These are phyloP conservation scores for Rhododendron kiyosumense DNA, from an alignment of 148 eudicot genomes.

Conservation along the genomic window DNA sequence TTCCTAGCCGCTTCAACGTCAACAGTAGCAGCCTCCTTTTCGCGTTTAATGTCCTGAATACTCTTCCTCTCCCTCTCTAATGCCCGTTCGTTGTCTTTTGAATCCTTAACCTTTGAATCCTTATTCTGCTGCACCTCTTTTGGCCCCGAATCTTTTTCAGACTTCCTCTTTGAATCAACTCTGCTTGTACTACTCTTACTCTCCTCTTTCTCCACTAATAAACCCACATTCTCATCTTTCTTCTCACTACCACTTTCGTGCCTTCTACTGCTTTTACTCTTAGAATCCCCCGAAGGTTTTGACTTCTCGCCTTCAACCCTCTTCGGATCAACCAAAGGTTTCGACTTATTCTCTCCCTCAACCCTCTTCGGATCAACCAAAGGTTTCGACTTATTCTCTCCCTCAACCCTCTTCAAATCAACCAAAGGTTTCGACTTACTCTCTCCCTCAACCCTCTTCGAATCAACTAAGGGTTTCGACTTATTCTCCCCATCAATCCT, in stretches of 20 bases:
- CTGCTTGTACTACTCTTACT: slow-evolving; percentile 45
- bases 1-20: slow-evolving; percentile 18
- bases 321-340: neutral
- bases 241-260: slow-evolving; percentile 36
- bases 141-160: slow-evolving; percentile 46
- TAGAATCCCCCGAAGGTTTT: slow-evolving; percentile 42
- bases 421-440: slow-evolving; percentile 22
- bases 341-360: no score
- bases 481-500: slow-evolving; percentile 19
- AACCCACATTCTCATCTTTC: slow-evolving; percentile 32
- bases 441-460: slow-evolving; percentile 32
- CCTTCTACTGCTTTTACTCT: slow-evolving; percentile 56
- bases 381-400: slow-evolving; percentile 21
- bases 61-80: slow-evolving; percentile 52
- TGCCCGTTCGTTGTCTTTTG: slow-evolving; percentile 54
- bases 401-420: slow-evolving; percentile 41
- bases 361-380: slow-evolving; percentile 43
- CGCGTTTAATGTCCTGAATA: slow-evolving; percentile 32
- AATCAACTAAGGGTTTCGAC: slow-evolving; percentile 36
- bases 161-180: slow-evolving; percentile 59
- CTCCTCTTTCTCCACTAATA: slow-evolving; percentile 39
- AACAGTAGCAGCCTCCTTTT: slow-evolving; percentile 25
- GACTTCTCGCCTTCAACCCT: slow-evolving; percentile 3
- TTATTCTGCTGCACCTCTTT: slow-evolving; percentile 41
- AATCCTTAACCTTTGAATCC: slow-evolving; percentile 31